These are phyloP conservation scores for Pelomyxa schiedti DNA, from an alignment of 78 protist species.

Conservation along the genomic window DNA sequence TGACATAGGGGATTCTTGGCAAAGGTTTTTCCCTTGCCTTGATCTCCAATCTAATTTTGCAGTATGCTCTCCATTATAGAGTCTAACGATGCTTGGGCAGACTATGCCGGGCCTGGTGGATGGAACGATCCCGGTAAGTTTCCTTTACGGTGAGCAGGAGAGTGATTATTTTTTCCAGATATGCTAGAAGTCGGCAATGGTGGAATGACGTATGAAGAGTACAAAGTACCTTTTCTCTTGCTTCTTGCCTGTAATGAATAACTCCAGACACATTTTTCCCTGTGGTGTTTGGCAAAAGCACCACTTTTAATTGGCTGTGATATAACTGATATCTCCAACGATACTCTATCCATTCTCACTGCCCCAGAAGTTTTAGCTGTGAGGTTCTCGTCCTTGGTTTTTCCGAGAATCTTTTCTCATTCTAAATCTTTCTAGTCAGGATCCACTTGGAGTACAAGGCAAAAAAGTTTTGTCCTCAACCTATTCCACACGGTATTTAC, in stretches of 20 bases:
- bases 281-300: constrained; percentile 53
- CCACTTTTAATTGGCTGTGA: constrained; percentile 63
- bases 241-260: too few species aligned
- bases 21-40: not conserved
- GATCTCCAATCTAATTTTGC: not conserved
- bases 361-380: too few species aligned
- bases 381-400: too few species aligned
- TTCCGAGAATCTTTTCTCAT: too few species aligned
- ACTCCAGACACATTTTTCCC: constrained; percentile 40
- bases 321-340: constrained; percentile 7
- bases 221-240: too few species aligned
- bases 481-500: too few species aligned
- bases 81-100: constrained; percentile 7
- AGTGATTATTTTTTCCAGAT: not conserved
- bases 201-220: constrained; percentile 47
- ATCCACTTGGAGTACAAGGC: constrained; percentile 34
- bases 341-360: constrained; percentile 1
- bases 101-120: constrained; percentile 29
- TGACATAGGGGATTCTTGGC: not conserved
- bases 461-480: too few species aligned
- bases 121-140: constrained; percentile 46
- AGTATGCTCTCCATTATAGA: constrained; percentile 18
- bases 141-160: not conserved
- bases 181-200: constrained; percentile 65
- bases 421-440: too few species aligned